Percentiles rank a stretch among this genome's conserved stretches.
phyloP scores from a whole-genome alignment of 352 stramenopile species.

The Phytophthora niederhauseri region DNA sequence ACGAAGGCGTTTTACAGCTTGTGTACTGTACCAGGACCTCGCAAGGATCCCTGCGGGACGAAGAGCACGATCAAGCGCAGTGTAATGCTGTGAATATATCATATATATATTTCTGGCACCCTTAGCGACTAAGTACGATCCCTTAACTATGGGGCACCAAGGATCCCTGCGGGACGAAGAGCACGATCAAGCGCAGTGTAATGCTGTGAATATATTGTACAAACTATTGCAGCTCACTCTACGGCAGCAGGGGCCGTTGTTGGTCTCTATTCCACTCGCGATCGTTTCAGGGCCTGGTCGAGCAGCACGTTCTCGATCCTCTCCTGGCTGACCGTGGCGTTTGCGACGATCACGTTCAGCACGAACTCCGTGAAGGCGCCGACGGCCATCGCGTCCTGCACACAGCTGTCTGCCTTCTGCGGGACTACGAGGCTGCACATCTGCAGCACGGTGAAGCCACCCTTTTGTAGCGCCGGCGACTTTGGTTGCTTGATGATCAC shows the following conservation, averaged over 20 bases:
- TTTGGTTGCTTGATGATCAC: conserved; percentile 29
- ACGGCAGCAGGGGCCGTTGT: neutral
- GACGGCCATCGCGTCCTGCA: conserved; percentile 17
- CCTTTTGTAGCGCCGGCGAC: conserved; percentile 6
- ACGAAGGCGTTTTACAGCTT: too few relatives aligned
- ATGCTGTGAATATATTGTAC: too few relatives aligned
- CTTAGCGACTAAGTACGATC: too few relatives aligned
- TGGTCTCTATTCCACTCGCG: neutral
- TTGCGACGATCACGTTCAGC: conserved; percentile 39
- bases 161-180: too few relatives aligned
- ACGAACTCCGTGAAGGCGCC: conserved; percentile 33
- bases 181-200: too few relatives aligned
- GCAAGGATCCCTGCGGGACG: too few relatives aligned
- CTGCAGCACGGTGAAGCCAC: conserved; percentile 30
- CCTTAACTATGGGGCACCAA: too few relatives aligned
- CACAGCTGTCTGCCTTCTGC: conserved; percentile 23
- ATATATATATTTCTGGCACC: too few relatives aligned
- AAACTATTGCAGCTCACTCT: neutral
- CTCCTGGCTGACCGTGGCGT: conserved; percentile 40
- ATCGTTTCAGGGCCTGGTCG: conserved; percentile 20
- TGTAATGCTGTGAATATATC: too few relatives aligned
- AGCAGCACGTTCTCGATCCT: conserved; percentile 56
- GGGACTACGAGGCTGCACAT: conserved; percentile 36
- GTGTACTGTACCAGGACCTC: too few relatives aligned
- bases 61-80: too few relatives aligned